phyloP scores from a whole-genome alignment of 495 filamentous ascomycete genomes.

The Neurospora sp. region DNA sequence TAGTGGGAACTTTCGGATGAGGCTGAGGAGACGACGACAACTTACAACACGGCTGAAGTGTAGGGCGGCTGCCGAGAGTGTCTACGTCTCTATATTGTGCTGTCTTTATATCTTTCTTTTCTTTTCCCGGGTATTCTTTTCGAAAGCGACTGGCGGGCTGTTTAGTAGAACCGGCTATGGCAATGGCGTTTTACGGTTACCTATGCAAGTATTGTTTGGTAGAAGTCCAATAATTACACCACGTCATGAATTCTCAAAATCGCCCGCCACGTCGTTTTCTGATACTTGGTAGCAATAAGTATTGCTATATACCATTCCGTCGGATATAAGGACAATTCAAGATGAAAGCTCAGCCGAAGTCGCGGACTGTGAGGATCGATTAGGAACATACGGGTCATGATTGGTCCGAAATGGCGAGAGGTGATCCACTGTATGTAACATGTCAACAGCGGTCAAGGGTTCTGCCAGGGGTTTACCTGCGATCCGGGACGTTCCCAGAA shows the following conservation, averaged over 20 bases:
- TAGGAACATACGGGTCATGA: not conserved
- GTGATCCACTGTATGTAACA: not conserved
- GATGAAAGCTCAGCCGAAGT: not conserved
- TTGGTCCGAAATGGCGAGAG: not conserved
- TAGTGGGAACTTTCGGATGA: conserved; percentile 17
- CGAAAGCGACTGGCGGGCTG: not conserved
- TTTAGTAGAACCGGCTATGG: not conserved
- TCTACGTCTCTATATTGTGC: not conserved
- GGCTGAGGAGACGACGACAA: not conserved
- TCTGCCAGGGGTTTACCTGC: not conserved
- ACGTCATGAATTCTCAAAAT: not conserved
- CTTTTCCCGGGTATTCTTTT: not conserved
- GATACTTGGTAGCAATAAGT: not conserved
- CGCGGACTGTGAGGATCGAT: not conserved
- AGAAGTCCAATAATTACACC: not conserved
- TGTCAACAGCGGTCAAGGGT: not conserved
- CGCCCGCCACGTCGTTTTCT: not conserved
- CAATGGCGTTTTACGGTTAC: not conserved
- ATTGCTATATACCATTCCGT: not conserved
- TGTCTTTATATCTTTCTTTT: not conserved
- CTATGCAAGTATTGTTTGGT: not conserved
- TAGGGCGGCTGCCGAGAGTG: not conserved
- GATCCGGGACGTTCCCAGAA: not conserved
- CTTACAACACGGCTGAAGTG: not conserved
- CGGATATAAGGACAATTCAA: not conserved